Evolutionary conservation across 306 rosid genomes (phyloP).

Genomic region (Benincasa hispida): DNA sequence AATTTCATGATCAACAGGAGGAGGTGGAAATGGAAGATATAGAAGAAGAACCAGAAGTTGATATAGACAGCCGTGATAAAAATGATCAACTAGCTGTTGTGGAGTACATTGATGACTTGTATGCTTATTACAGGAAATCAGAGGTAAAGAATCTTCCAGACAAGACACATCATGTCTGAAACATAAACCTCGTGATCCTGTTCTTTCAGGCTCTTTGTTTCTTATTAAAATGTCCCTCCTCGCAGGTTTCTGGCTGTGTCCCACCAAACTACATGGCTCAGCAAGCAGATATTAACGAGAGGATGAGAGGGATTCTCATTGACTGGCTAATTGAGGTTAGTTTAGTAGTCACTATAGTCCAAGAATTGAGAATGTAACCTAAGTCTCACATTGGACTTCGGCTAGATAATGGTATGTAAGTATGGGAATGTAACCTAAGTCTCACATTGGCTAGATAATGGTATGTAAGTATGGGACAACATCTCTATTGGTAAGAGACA

Average conservation of each 20-base stretch:
- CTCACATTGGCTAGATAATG: no score
- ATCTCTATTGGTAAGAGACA: no score
- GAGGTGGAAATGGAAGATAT: slow-evolving; percentile 40
- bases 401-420: no score
- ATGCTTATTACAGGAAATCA: slow-evolving; percentile 27
- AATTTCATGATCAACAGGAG: slow-evolving; percentile 13
- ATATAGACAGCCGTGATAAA: slow-evolving; percentile 27
- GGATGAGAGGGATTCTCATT: slow-evolving; percentile 48
- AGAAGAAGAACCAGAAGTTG: slow-evolving; percentile 23
- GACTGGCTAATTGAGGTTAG: slow-evolving; percentile 57
- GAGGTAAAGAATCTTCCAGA: slow-evolving; percentile 23
- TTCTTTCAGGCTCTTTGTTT: background rate
- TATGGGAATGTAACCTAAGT: background rate
- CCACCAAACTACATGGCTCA: slow-evolving; percentile 28
- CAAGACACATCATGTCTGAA: background rate
- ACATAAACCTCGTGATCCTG: background rate
- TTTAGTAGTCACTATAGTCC: background rate
- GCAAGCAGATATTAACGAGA: slow-evolving; percentile 44
- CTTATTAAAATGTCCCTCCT: background rate
- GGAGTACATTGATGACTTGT: slow-evolving; percentile 36
- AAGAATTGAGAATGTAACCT: background rate
- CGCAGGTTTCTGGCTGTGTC: slow-evolving; percentile 29
- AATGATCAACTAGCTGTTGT: slow-evolving; percentile 32
- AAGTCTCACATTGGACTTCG: no score
- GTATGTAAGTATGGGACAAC: no score